These are phyloP conservation scores for Leccinum variicolor DNA, from an alignment of 768 basidiomycete species.

Conservation along the genomic window DNA sequence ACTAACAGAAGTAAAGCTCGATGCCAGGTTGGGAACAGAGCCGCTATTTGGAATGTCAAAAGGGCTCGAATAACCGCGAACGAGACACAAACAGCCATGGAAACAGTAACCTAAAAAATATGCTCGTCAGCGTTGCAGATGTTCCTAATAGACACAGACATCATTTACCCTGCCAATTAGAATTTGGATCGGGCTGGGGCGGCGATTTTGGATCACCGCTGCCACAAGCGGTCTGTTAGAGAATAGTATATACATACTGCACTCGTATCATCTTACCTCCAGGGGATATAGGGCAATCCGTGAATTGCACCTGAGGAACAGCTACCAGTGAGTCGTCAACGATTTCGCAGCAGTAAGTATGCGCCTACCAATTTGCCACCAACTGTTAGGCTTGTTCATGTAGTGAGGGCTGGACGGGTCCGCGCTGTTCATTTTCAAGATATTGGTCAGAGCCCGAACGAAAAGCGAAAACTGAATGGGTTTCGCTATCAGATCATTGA, in stretches of 20 bases:
- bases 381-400: slow-evolving; percentile 17
- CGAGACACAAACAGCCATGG: slow-evolving; percentile 10
- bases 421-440: slow-evolving; percentile 4
- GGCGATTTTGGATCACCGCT: slow-evolving; percentile 19
- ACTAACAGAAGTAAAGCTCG: slow-evolving; percentile 11
- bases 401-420: slow-evolving; percentile 3
- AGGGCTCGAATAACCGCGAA: neutral
- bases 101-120: slow-evolving; percentile 17
- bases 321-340: neutral
- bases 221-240: neutral
- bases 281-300: slow-evolving; percentile 15
- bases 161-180: slow-evolving; percentile 10
- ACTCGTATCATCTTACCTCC: slow-evolving; percentile 2
- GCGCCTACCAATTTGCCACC: slow-evolving; percentile 19
- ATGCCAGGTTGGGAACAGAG: slow-evolving; percentile 23
- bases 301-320: slow-evolving; percentile 11
- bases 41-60: slow-evolving; percentile 12
- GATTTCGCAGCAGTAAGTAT: too few relatives aligned
- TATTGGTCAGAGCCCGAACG: slow-evolving; percentile 10
- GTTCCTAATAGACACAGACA: neutral
- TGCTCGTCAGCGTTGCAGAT: neutral
- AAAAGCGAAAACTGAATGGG: slow-evolving; percentile 19
- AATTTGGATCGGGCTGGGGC: slow-evolving; percentile 1
- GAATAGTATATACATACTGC: too few relatives aligned
- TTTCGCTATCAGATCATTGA: slow-evolving; percentile 14